Evolutionary conservation across 345 rosid genomes (phyloP).

Genomic region (Dovyalis caffra): DNA sequence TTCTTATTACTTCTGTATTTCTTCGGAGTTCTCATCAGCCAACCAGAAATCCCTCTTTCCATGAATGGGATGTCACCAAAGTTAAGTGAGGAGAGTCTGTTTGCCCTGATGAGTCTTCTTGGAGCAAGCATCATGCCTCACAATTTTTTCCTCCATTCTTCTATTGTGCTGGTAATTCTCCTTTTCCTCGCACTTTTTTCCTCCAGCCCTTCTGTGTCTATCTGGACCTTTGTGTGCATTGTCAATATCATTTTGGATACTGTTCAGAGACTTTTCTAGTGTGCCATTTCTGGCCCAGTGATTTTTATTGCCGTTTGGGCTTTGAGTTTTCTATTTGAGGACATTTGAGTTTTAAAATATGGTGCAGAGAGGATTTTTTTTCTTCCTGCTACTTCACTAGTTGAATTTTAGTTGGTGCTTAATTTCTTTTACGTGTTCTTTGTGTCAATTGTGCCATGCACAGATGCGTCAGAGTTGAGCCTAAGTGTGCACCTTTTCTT

Average conservation of each 20-base stretch:
- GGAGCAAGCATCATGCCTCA: constrained; percentile 97
- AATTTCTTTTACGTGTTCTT: not conserved
- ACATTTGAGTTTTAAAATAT: not conserved
- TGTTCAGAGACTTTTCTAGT: not conserved
- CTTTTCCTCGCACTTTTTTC: constrained; percentile 1
- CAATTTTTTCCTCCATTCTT: constrained; percentile 95
- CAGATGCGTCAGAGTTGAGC: not conserved
- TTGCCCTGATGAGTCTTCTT: constrained; percentile 90
- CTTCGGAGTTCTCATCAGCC: constrained; percentile 69
- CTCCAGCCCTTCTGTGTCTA: too few species aligned
- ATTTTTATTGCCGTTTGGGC: not conserved
- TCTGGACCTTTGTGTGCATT: not conserved
- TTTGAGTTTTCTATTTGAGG: not conserved
- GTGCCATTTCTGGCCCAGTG: not conserved
- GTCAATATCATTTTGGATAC: not conserved
- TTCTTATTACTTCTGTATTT: constrained; percentile 56
- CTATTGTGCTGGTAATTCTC: constrained; percentile 64
- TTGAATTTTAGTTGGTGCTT: not conserved
- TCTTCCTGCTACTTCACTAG: not conserved
- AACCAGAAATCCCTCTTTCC: constrained; percentile 71
- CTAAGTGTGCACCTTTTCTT: not conserved
- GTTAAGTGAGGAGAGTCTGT: constrained; percentile 71
- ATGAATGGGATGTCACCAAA: constrained; percentile 52
- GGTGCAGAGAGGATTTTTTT: not conserved
- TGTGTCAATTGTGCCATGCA: not conserved